These are phyloP conservation scores for Fusarium albidum DNA, from an alignment of 2,329 filamentous ascomycete genomes.

Conservation along the genomic window DNA sequence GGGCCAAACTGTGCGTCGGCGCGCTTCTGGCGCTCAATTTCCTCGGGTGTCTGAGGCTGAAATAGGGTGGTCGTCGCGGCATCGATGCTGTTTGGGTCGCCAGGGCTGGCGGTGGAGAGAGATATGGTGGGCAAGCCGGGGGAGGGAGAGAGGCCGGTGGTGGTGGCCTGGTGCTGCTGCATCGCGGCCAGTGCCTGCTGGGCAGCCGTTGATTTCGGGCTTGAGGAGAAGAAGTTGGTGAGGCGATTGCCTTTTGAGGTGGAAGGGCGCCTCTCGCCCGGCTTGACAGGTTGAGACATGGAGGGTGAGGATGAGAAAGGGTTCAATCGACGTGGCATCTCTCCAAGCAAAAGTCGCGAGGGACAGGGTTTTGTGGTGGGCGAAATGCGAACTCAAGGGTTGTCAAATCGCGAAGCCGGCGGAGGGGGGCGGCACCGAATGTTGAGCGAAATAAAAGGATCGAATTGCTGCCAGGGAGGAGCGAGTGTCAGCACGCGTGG, in stretches of 20 bases:
- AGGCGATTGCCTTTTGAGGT: constrained; percentile 78
- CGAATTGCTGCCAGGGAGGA: constrained; percentile 15
- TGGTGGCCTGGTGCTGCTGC: constrained; percentile 61
- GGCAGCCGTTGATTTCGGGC: constrained; percentile 75
- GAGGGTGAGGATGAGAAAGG: constrained; percentile 62
- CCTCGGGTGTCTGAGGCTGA: constrained; percentile 84
- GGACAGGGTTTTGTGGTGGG: constrained; percentile 11
- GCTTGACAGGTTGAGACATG: constrained; percentile 57
- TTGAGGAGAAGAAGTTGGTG: constrained; percentile 82
- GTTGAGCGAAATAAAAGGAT: not conserved
- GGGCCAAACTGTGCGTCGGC: constrained; percentile 93
- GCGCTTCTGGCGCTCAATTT: constrained; percentile 77
- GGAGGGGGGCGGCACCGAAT: constrained; percentile 11
- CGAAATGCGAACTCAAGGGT: constrained; percentile 11
- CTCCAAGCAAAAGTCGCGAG: constrained; percentile 42
- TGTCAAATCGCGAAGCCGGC: constrained; percentile 15
- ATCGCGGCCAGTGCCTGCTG: constrained; percentile 74
- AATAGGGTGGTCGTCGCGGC: constrained; percentile 81
- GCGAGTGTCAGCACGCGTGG: constrained; percentile 21
- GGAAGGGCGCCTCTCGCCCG: constrained; percentile 65
- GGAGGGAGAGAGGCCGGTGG: constrained; percentile 73
- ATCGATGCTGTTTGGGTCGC: constrained; percentile 76
- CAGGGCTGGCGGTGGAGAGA: constrained; percentile 83
- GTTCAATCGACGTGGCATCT: constrained; percentile 69
- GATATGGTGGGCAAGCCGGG: constrained; percentile 90